Base-by-base conservation (phyloP, 345 rosid genomes). In the Erodium maritimum region DNA sequence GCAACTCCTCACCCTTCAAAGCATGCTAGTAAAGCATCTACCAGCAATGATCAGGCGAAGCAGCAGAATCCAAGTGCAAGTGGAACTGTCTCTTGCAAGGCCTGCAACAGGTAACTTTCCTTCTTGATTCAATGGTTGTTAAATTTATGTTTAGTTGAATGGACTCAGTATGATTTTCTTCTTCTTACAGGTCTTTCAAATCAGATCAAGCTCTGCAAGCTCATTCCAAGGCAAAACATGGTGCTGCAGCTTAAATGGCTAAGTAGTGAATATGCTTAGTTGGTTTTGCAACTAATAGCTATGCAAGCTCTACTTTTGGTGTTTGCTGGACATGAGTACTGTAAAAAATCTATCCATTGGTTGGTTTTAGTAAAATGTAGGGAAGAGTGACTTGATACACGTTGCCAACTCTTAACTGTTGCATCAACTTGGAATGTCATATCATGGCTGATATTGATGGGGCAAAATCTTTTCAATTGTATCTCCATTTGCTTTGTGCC, bases 1-100 rank as follows among this genome's bases (percentile, higher is more conserved):
- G 87, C 93, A 23, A 87, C 94, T 17, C 97, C 97, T 20, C 73
- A 90, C 73, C 97, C 94, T 34, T 65, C 86, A 9, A 90, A 90
- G 77, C 72, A 81, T 25, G 70, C 51, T 37, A 73, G 60, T 10
- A 87, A 84, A 67, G 67, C 70, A 8, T 68, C 67, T 52, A 77
- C 78, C 25, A 72, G 61, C 37, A 77, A 70, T 42, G 72, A 68
- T 59, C 70, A 71, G 57, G 61, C 68, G 21, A 79, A 79, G 71
- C 81, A 73, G 60, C 85, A 75, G 61, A 62, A 71, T 57, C 71
- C 78, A 1, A 90, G 81, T 52, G 61, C 82, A 6, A 71, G 73
- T 1, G 56, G 80, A 19, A 52, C 78, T 16, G 67, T 67, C 55
- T 60, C 71, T 5, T 87, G 95, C 88, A 76, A 69, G 29, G 56